Conservation (phyloP, 2,329 filamentous ascomycete species). For the Macroventuria anomochaeta region DNA sequence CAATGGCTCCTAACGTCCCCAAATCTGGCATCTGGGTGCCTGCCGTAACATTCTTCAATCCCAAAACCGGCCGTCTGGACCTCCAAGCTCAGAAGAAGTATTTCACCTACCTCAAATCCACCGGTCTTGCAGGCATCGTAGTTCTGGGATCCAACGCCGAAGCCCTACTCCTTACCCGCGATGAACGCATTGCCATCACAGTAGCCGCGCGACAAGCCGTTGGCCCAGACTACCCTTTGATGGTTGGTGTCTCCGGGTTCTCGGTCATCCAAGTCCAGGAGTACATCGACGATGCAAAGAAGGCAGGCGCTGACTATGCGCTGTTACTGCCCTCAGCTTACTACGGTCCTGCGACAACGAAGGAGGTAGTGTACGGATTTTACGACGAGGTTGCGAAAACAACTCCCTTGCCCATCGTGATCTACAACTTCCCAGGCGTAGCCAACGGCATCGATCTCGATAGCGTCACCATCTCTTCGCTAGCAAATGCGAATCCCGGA, state of each 20-base stretch:
- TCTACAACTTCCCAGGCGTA: constrained; percentile 76
- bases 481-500: constrained; percentile 59
- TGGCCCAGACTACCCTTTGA: constrained; percentile 52
- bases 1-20: constrained; percentile 15
- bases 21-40: constrained; percentile 46
- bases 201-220: constrained; percentile 52
- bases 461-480: constrained; percentile 66
- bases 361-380: constrained; percentile 51
- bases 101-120: constrained; percentile 53
- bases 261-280: constrained; percentile 54
- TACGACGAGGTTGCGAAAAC: constrained; percentile 61
- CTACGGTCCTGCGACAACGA: constrained; percentile 52
- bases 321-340: constrained; percentile 55
- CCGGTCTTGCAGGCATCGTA: constrained; percentile 54
- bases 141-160: constrained; percentile 57
- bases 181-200: constrained; percentile 51
- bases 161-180: constrained; percentile 54
- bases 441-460: constrained; percentile 71
- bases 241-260: constrained; percentile 54
- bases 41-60: constrained; percentile 56
- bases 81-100: constrained; percentile 52
- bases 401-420: constrained; percentile 67
- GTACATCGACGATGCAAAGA: constrained; percentile 51
- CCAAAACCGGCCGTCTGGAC: constrained; percentile 50
- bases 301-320: constrained; percentile 52